phyloP scores from a whole-genome alignment of 768 basidiomycete species.

The Hypsizygus marmoreus region DNA sequence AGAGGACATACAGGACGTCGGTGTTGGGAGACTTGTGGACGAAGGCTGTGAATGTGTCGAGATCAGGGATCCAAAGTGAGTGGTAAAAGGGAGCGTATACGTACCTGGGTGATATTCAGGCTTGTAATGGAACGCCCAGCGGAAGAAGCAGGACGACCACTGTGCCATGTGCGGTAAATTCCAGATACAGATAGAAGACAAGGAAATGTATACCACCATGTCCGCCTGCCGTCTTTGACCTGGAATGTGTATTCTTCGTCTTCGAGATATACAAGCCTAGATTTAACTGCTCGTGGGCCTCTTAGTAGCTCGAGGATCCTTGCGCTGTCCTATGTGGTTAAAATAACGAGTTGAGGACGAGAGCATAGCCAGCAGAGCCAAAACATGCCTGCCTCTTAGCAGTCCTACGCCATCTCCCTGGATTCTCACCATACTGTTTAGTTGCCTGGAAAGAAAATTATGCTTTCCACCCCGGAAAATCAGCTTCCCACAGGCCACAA shows the following conservation, averaged over 20 bases:
- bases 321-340: not conserved
- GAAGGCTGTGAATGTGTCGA: conserved; percentile 3
- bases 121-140: conserved; percentile 57
- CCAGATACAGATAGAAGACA: not conserved
- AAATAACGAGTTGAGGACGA: not conserved
- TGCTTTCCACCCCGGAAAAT: not conserved
- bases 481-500: not conserved
- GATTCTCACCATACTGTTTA: conserved; percentile 52
- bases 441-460: conserved; percentile 72
- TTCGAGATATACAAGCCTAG: conserved; percentile 61
- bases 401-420: conserved; percentile 25
- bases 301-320: conserved; percentile 34
- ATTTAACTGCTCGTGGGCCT: conserved; percentile 32
- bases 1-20: conserved; percentile 9
- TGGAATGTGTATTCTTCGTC: conserved; percentile 45
- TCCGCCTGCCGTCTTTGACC: conserved; percentile 36
- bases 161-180: not conserved
- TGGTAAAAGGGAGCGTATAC: not conserved
- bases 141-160: conserved; percentile 49
- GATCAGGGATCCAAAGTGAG: too few species aligned
- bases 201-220: conserved; percentile 60
- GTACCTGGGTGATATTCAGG: conserved; percentile 37
- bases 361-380: not conserved
- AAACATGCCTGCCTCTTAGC: conserved; percentile 30
- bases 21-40: conserved; percentile 18